A percentile compares a stretch with the other conserved stretches of the same genome.
phyloP scores from a whole-genome alignment of 768 basidiomycete genomes.

The Tricholomella constricta region DNA sequence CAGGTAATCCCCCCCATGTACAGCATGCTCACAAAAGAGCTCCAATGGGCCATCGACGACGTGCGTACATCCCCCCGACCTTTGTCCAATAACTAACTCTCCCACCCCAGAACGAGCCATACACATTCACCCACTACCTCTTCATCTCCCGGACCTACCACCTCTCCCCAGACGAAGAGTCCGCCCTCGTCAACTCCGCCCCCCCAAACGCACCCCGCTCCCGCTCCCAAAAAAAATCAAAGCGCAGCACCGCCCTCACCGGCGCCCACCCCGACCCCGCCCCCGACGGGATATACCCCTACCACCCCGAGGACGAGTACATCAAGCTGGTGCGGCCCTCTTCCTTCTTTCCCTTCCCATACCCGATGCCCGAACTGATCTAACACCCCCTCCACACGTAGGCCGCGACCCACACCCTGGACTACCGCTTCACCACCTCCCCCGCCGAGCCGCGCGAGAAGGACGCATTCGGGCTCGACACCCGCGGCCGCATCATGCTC shows the following conservation, averaged over 20 bases:
- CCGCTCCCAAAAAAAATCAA: too few relatives aligned
- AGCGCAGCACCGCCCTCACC: constrained; percentile 43
- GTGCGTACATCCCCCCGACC: constrained; percentile 41
- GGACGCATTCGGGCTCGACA: constrained; percentile 74
- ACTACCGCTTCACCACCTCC: constrained; percentile 53
- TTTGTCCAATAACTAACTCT: not conserved
- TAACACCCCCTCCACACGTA: not conserved
- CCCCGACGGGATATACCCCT: constrained; percentile 64
- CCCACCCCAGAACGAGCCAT: constrained; percentile 52
- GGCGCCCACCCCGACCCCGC: constrained; percentile 42
- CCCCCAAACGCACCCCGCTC: too few relatives aligned
- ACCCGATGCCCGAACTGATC: too few relatives aligned
- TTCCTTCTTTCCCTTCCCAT: not conserved
- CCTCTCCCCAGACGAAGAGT: constrained; percentile 70
- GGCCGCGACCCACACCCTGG: constrained; percentile 31
- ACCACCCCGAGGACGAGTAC: constrained; percentile 83
- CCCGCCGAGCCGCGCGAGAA: constrained; percentile 52
- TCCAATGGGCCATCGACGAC: constrained; percentile 69
- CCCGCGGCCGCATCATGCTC: constrained; percentile 66
- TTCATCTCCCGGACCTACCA: constrained; percentile 81
- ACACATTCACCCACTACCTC: constrained; percentile 71
- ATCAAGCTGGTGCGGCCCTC: constrained; percentile 55
- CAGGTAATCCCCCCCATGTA: constrained; percentile 94
- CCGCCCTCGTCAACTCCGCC: constrained; percentile 45
- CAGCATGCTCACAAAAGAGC: constrained; percentile 81